Percentiles rank a stretch among this genome's conserved stretches.
Conservation (phyloP, 345 rosid genomes). For the Lepidium sativum region DNA sequence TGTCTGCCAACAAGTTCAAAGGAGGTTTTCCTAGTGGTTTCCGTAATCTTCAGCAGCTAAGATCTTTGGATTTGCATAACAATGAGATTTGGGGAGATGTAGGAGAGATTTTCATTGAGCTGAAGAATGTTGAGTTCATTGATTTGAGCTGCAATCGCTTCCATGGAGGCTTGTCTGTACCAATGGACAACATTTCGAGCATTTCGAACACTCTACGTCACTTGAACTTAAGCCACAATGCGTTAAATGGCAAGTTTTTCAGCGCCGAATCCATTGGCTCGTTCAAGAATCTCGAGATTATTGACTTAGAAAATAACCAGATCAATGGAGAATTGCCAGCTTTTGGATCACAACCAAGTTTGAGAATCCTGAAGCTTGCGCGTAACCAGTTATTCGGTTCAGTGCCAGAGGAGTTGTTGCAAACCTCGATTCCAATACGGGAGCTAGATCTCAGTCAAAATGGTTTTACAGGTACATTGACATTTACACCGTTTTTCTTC, state of each 20-base stretch:
- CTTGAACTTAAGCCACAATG: constrained; percentile 65
- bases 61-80: constrained; percentile 55
- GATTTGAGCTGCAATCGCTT: constrained; percentile 75
- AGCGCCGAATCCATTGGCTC: constrained; percentile 37
- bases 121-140: constrained; percentile 63
- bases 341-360: constrained; percentile 44
- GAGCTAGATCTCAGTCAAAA: constrained; percentile 89
- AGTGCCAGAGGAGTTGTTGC: constrained; percentile 54
- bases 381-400: constrained; percentile 57
- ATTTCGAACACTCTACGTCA: constrained; percentile 55
- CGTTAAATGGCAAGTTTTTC: constrained; percentile 48
- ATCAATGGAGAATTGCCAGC: constrained; percentile 62
- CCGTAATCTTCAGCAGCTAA: constrained; percentile 68
- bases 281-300: constrained; percentile 60
- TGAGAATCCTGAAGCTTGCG: constrained; percentile 51
- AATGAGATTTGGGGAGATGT: constrained; percentile 58
- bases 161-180: constrained; percentile 44
- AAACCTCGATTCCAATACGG: constrained; percentile 41
- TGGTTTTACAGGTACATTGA: constrained; percentile 64
- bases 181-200: constrained; percentile 49
- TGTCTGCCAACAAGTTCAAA: constrained; percentile 54
- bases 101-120: constrained; percentile 39
- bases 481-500: neutral
- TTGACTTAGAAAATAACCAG: constrained; percentile 50
- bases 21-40: constrained; percentile 69